Percentiles rank a stretch among this genome's conserved stretches.
Conservation (phyloP, 148 eudicot species). For the Agrostemma githago region DNA sequence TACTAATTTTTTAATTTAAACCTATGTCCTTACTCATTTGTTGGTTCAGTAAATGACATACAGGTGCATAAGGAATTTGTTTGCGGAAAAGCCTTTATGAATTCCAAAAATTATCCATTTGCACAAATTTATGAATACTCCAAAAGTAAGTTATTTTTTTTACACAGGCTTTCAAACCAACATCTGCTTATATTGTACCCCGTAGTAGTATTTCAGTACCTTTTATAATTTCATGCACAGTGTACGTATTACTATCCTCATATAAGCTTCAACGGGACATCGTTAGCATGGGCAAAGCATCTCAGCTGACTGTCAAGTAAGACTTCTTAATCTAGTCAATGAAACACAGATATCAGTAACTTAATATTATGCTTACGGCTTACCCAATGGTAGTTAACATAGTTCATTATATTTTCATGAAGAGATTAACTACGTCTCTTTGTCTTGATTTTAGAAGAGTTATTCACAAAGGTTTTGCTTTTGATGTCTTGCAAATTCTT, state of each 20-base stretch:
- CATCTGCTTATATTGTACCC: conserved; percentile 10
- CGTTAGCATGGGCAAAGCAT: conserved; percentile 31
- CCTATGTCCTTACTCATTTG: conserved; percentile 1
- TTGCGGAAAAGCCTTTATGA: conserved; percentile 42
- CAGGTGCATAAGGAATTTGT: conserved; percentile 51
- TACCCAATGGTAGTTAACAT: background rate
- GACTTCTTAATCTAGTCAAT: conserved; percentile 16
- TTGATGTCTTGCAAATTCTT: background rate
- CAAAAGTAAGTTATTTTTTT: conserved; percentile 54
- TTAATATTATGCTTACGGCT: conserved; percentile 8
- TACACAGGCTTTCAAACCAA: conserved; percentile 4
- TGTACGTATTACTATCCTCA: conserved; percentile 60
- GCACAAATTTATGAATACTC: conserved; percentile 70
- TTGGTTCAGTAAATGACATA: conserved; percentile 43
- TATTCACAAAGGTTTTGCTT: background rate
- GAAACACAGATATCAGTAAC: background rate
- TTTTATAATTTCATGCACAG: conserved; percentile 36
- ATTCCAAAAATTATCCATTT: conserved; percentile 53
- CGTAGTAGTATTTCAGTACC: background rate
- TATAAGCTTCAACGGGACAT: conserved; percentile 75
- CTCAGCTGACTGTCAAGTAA: conserved; percentile 65
- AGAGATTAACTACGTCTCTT: background rate
- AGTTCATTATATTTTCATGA: background rate
- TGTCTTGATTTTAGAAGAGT: background rate
- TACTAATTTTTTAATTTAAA: background rate